Evolutionary conservation across 352 stramenopile species (phyloP), one percentile per base, ranked within the genome.

Genomic region (Stramenopiles sp.): DNA sequence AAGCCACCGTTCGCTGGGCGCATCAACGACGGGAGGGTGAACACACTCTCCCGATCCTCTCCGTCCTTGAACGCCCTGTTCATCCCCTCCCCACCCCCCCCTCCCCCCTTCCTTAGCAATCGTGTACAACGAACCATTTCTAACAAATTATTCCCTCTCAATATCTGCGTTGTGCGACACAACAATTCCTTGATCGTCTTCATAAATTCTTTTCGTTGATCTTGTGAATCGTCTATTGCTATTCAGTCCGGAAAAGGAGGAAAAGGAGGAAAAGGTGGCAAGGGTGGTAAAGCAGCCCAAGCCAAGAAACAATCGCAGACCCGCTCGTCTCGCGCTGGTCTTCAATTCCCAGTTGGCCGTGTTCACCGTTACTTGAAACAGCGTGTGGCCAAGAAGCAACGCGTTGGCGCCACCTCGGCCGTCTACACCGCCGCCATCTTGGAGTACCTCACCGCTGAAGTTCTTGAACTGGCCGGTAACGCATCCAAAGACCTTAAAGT

Each of bases 381-480:
- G 73, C 94, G 94, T 71, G 94, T 99, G 74, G 89, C 96, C 63
- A 93, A 97, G 80, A 94, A 96, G 81, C 94, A 99, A 84, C 90
- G 96, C 77, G 95, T 99, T 2, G 95, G 95, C 78, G 95, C 96
- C n/a, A 99, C 95, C 0, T 95, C 95, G 25, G 95, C 96, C 49
- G 96, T 99, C 69, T 99, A 98, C 85, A 96, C 95, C 48, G 95
- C 95, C n/a, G 96, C 96, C 33, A 99, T 99, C 83, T 92, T 99
- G 80, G 96, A 99, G 81, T 99, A 99, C 82, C 83, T 99, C 68
- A 99, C 94, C 4, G 96, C 96, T 1, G 96, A 99, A 84, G 95
- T 99, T 80, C 86, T 99, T 49, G 96, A 99, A 86, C 87, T 99
- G 37, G 95, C 96, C 43, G 96, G 92, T 36, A 97, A 97, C 80